Percentiles rank a stretch among this genome's conserved stretches.
Conservation (phyloP, 257 asterid genomes). For the Knoxia roxburghii region DNA sequence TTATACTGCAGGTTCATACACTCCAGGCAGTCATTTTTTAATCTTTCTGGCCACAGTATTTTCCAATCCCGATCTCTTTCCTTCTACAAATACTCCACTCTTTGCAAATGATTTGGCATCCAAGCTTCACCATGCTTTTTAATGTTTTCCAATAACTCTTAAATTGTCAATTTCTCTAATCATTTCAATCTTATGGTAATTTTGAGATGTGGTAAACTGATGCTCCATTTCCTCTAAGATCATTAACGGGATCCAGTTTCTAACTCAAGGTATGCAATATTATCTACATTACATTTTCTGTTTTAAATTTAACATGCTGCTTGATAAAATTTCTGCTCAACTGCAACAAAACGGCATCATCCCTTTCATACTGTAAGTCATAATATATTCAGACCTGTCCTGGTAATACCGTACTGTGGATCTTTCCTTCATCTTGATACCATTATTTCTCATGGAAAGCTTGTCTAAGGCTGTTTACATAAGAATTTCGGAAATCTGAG, state of each 20-base stretch:
- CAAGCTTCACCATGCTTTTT: neutral
- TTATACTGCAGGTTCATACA: neutral
- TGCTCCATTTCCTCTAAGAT: neutral
- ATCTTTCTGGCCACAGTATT: too few species aligned
- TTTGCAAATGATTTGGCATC: neutral
- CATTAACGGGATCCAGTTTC: neutral
- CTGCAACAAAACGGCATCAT: too few species aligned
- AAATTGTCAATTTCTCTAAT: neutral
- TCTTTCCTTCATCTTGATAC: too few species aligned
- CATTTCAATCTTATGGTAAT: neutral
- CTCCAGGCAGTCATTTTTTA: neutral
- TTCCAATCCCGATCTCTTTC: too few species aligned
- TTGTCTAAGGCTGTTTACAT: too few species aligned
- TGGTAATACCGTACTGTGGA: too few species aligned
- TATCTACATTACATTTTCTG: neutral
- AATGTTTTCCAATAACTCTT: neutral
- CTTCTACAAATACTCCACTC: neutral
- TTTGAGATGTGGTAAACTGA: neutral
- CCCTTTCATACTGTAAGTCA: too few species aligned
- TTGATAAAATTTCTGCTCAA: too few species aligned
- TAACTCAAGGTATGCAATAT: neutral
- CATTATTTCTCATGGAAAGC: neutral
- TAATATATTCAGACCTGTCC: too few species aligned
- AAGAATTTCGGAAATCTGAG: too few species aligned
- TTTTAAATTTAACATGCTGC: too few species aligned